These are phyloP conservation scores for Peniophora sp. DNA, from an alignment of 1,284 basidiomycete species.

Conservation along the genomic window DNA sequence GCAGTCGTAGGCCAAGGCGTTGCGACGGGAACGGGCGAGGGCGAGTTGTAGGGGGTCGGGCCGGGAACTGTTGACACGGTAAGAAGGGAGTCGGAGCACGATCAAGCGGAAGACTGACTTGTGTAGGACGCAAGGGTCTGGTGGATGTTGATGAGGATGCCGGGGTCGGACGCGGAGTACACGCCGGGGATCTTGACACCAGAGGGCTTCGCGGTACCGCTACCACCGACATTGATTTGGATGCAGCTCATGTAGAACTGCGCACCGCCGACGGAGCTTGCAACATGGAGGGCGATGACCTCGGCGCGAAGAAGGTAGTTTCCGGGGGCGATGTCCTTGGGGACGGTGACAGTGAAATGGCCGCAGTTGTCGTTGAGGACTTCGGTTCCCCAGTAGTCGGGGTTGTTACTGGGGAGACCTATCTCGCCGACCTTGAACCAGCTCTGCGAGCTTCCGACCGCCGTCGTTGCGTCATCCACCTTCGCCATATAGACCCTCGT, in stretches of 20 bases:
- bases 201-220: conserved; percentile 31
- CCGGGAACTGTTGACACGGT: conserved; percentile 30
- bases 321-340: conserved; percentile 35
- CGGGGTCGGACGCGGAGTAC: conserved; percentile 23
- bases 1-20: conserved; percentile 25
- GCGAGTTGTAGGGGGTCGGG: conserved; percentile 23
- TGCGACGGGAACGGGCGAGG: conserved; percentile 21
- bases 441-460: conserved; percentile 29
- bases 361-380: conserved; percentile 36
- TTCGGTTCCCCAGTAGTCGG: conserved; percentile 37
- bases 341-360: conserved; percentile 42
- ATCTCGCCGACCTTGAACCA: conserved; percentile 50
- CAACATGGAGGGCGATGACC: conserved; percentile 44
- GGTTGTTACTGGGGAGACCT: conserved; percentile 37
- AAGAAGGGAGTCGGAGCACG: neutral
- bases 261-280: conserved; percentile 33
- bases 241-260: conserved; percentile 36
- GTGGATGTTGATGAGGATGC: conserved; percentile 33
- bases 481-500: conserved; percentile 30
- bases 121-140: conserved; percentile 26
- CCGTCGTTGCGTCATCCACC: conserved; percentile 36
- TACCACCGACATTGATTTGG: conserved; percentile 35
- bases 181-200: conserved; percentile 40
- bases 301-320: conserved; percentile 46
- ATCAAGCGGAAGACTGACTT: conserved; percentile 17